Conservation (phyloP, 106 monocot genomes). For the Platanthera guangdongensis region DNA sequence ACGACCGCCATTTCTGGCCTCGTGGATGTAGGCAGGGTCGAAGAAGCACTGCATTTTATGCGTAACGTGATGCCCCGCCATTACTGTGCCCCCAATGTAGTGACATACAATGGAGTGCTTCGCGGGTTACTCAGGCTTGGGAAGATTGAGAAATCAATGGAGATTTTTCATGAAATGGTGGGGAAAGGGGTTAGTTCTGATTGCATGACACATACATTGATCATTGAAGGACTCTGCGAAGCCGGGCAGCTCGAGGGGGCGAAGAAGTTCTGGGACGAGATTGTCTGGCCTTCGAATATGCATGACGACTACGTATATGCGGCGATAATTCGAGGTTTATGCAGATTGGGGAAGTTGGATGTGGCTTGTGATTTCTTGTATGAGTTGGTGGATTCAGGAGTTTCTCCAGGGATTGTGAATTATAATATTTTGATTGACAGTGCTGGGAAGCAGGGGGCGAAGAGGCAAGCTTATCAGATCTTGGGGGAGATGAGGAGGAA, state of each 20-base stretch:
- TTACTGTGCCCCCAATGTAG: slow-evolving; percentile 50
- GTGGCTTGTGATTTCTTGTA: slow-evolving; percentile 80
- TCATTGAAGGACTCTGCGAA: slow-evolving; percentile 58
- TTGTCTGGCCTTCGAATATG: slow-evolving; percentile 55
- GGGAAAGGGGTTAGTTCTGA: slow-evolving; percentile 33
- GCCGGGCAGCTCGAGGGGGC: slow-evolving; percentile 35
- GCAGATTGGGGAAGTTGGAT: slow-evolving; percentile 45
- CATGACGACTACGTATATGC: slow-evolving; percentile 85
- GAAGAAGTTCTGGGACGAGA: slow-evolving; percentile 68
- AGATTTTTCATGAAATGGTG: slow-evolving; percentile 56
- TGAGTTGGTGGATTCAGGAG: slow-evolving; percentile 72
- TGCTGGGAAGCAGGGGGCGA: slow-evolving; percentile 53
- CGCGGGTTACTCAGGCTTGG: slow-evolving; percentile 49
- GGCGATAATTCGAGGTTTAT: slow-evolving; percentile 57
- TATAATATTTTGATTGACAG: slow-evolving; percentile 75
- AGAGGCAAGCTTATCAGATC: slow-evolving; percentile 66
- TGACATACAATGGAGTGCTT: slow-evolving; percentile 64
- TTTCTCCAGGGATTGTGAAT: slow-evolving; percentile 58
- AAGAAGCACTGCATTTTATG: slow-evolving; percentile 63
- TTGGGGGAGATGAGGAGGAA: slow-evolving; percentile 85
- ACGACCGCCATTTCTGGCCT: slow-evolving; percentile 61
- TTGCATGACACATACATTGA: slow-evolving; percentile 32
- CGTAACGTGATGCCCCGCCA: slow-evolving; percentile 27
- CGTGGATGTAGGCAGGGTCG: slow-evolving; percentile 36
- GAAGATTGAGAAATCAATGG: slow-evolving; percentile 49